Conservation (phyloP, 2,329 filamentous ascomycete species). For the Fusarium aywerte region DNA sequence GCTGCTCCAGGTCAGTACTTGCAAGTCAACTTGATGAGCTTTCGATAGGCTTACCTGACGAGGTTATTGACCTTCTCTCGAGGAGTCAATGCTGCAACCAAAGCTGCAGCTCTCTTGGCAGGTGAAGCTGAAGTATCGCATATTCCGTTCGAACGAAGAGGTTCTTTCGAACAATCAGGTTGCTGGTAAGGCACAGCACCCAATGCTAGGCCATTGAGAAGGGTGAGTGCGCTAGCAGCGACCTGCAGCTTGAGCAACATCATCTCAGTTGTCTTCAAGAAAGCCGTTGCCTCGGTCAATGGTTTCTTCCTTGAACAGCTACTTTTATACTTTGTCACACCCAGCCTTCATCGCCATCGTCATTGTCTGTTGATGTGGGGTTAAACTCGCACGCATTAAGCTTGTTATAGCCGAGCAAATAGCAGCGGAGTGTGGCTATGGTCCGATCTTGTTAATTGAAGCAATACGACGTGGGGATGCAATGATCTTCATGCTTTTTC, state of each 20-base stretch:
- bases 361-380: not conserved
- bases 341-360: no score
- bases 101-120: not conserved
- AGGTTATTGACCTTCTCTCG: conserved; percentile 5
- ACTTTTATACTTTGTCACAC: not conserved
- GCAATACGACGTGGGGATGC: not conserved
- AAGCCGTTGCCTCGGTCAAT: not conserved
- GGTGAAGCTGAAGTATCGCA: not conserved
- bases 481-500: conserved; percentile 1
- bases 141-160: conserved; percentile 7
- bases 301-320: fast-evolving
- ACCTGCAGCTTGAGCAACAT: conserved; percentile 1
- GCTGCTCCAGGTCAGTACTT: fast-evolving
- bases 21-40: no score
- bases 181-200: not conserved
- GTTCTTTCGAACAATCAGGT: not conserved
- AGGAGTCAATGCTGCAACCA: not conserved
- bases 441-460: not conserved
- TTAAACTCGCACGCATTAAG: not conserved
- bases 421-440: fast-evolving
- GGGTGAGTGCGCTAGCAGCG: not conserved
- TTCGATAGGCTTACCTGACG: not conserved
- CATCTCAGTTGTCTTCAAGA: fast-evolving
- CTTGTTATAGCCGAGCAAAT: conserved; percentile 9
- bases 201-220: not conserved